Base-by-base conservation (phyloP, 2,329 filamentous ascomycete genomes). In the Sporothrix euskadiensis region DNA sequence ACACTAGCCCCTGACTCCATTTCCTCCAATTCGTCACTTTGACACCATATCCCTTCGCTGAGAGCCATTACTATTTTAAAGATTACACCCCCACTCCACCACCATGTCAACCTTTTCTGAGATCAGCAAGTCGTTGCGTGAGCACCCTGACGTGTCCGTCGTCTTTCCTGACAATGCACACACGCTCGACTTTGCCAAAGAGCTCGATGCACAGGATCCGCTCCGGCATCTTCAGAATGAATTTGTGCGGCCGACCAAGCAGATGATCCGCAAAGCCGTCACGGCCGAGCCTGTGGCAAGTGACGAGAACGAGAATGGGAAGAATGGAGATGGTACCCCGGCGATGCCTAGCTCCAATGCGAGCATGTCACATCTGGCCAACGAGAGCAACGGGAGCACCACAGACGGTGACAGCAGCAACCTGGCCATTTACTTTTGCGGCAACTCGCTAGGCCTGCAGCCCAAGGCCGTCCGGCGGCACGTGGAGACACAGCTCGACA, bases 401-500 rank as follows among this genome's bases (percentile, higher is more conserved):
- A 78, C 83, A 19, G 73, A 76, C 9, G 78, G 81, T 8, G 35
- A 35, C 35, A 35, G 35, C 1, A 78, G 84, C n/a, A 82, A 85
- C 39, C 82, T 83, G 66, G 88, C 86, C 74, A 90, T 93, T 74
- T 98, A 97, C 81, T 90, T 98, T 76, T 95, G 94, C 77, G 94
- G 94, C 73, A 97, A 97, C 83, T 97, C 94, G 0, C 87, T 97
- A 0, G 94, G 94, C 52, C 88, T 95, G 4, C 94, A 97, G 80
- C 94, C 94, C 61, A 89, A 88, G 75, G 87, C 87, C 16, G 90
- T 91, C 0, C 85, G 87, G 22, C 83, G 86, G 19, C 90, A 93
- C 75, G 83, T 97, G 75, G 84, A 90, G 63, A 87, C 89, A 5
- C 94, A 97, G 77, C 87, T 97, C 0, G 88, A 91, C 75, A 94